Evolutionary conservation across 2,329 filamentous ascomycete genomes (phyloP).

Genomic region (Botrytis hyacinthi): DNA sequence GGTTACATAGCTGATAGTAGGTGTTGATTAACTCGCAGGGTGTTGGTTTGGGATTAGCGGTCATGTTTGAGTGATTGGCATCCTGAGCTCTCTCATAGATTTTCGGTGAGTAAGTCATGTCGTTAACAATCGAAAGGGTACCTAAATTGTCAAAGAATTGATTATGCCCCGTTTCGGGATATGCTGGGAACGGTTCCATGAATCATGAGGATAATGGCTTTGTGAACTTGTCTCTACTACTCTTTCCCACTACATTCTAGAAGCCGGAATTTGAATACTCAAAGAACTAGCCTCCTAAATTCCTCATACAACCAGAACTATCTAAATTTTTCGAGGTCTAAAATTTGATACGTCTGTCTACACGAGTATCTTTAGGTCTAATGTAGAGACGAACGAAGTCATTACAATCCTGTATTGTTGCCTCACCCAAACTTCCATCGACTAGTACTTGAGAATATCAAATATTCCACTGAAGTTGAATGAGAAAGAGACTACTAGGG

Average conservation of each 20-base stretch:
- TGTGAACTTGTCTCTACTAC: neutral
- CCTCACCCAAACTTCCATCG: neutral
- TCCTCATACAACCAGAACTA: neutral
- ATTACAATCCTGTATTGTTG: neutral
- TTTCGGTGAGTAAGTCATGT: neutral
- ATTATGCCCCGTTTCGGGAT: neutral
- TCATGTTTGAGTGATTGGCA: neutral
- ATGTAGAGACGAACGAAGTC: neutral
- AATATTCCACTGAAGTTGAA: neutral
- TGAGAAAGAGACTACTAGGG: neutral
- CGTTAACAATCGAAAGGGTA: neutral
- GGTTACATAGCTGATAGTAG: conserved; percentile 16
- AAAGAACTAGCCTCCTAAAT: neutral
- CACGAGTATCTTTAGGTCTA: neutral
- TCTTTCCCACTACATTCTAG: neutral
- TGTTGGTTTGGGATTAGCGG: neutral
- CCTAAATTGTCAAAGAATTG: conserved; percentile 4
- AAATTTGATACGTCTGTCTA: neutral
- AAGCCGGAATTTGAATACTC: neutral
- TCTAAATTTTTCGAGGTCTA: neutral
- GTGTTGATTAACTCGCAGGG: conserved; percentile 10
- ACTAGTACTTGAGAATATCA: neutral
- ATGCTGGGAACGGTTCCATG: neutral
- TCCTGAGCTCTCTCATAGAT: neutral
- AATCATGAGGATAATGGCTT: neutral